Evolutionary conservation across 305 asterid species (phyloP), one percentile per base, ranked within the genome.

Genomic region (Fraxinus baroniana): DNA sequence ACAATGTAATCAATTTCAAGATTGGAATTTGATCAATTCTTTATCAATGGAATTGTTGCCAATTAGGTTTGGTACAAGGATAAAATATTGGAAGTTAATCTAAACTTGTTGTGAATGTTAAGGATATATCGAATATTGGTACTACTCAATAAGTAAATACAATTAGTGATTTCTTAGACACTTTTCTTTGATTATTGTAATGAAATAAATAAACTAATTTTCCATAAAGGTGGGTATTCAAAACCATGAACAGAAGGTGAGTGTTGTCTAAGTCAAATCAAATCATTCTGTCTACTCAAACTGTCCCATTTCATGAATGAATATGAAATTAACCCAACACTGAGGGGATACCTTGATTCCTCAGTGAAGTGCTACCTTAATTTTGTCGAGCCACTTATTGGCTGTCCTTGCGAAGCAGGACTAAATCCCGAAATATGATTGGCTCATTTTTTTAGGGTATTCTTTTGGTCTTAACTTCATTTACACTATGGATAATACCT

Each of bases 341-440:
- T 30, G 86, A 80, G 78, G 71, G 55, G 79, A 32, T 30, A 57
- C 79, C 85, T 83, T 22, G 77, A 76, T 83, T 84, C 85, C 84
- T 84, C 60, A 82, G 68, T 86, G 86, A 80, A 79, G 87, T 86
- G 82, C 86, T 76, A 89, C 97, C 98, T 92, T 94, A 94, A 90
- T 89, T 89, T 91, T 91, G 77, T 88, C 98, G 97, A 94, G 87
- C 33, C 84, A 84, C 85, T 92, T 92, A 91, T 88, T 91, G 94
- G 95, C 90, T 90, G 92, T 87, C 77, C 77, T 82, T 85, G 88
- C 88, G 89, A 62, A 83, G 87, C 88, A 89, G 92, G 88, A 83
- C 87, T 78, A 74, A 83, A 85, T 84, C 96, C 83, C 78, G 86
- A 78, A 62, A 87, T 81, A 81, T 85, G 86, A 94, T 91, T 89